Evolutionary conservation across 768 basidiomycete genomes (phyloP).

Genomic region (Austroboletus festivus): DNA sequence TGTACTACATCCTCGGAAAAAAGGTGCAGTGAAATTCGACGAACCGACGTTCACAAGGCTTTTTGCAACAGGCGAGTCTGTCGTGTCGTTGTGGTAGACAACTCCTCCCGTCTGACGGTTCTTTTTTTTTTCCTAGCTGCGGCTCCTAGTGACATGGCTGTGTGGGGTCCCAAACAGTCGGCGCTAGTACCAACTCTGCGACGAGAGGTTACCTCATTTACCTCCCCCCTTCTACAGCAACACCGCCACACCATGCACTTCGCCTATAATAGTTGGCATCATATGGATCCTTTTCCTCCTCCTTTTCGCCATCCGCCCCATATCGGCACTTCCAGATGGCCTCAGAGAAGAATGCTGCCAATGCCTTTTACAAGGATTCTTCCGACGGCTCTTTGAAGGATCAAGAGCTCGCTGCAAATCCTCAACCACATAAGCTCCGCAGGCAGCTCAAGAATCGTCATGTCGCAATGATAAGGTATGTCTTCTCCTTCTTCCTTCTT

Average conservation of each 20-base stretch:
- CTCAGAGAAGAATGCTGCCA: conserved; percentile 20
- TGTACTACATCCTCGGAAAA: no score
- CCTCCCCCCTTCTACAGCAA: no score
- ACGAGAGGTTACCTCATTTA: no score
- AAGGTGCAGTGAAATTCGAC: no score
- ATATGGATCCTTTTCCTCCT: background rate
- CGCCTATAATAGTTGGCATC: conserved; percentile 2
- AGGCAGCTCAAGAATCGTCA: conserved; percentile 75
- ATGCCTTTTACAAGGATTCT: conserved; percentile 1
- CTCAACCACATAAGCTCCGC: conserved; percentile 32
- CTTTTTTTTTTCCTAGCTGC: no score
- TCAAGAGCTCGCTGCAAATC: conserved; percentile 12
- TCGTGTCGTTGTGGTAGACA: no score
- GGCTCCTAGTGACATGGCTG: no score
- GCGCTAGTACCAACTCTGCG: no score
- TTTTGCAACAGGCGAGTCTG: no score
- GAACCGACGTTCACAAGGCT: no score
- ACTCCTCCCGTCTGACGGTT: no score
- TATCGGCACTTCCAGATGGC: conserved; percentile 4
- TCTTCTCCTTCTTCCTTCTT: background rate
- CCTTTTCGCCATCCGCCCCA: background rate
- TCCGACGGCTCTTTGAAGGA: conserved; percentile 21
- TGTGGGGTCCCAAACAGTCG: no score
- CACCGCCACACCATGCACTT: background rate
- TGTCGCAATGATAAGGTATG: conserved; percentile 76